A percentile compares a stretch with the other conserved stretches of the same genome.
Conservation (phyloP, 495 filamentous ascomycete genomes). For the Penicillium nucicola region DNA sequence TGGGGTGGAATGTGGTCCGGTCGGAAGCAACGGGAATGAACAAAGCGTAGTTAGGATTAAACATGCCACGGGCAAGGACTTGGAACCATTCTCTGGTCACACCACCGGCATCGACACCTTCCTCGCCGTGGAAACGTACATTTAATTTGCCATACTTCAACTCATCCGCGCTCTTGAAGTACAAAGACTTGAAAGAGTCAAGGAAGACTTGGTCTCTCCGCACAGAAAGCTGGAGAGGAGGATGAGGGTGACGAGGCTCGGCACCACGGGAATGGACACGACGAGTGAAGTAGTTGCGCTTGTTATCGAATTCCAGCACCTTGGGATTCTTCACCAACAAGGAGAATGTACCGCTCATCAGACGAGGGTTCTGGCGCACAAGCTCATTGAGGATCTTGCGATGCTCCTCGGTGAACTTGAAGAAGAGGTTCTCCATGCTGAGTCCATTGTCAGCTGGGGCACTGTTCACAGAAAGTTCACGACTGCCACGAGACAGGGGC, state of each 20-base stretch:
- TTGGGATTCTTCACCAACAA: slow-evolving; percentile 97
- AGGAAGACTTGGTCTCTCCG: slow-evolving; percentile 96
- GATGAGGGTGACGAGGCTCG: slow-evolving; percentile 62
- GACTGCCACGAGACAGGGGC: slow-evolving; percentile 52
- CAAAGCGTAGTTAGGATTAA: slow-evolving; percentile 95
- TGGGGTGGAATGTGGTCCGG: slow-evolving; percentile 97
- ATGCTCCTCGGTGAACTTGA: slow-evolving; percentile 97
- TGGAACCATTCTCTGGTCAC: slow-evolving; percentile 99
- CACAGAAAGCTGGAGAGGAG: slow-evolving; percentile 81
- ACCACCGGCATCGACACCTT: slow-evolving; percentile 96
- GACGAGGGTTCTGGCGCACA: slow-evolving; percentile 90
- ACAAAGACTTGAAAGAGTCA: slow-evolving; percentile 93
- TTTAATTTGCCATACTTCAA: slow-evolving; percentile 98
- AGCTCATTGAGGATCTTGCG: slow-evolving; percentile 98
- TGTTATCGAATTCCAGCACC: slow-evolving; percentile 98
- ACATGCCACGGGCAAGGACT: slow-evolving; percentile 96
- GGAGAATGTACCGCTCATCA: slow-evolving; percentile 98
- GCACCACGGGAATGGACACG: slow-evolving; percentile 75
- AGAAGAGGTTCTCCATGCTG: slow-evolving; percentile 88
- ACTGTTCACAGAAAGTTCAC: slow-evolving; percentile 71
- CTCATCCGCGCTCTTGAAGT: slow-evolving; percentile 92
- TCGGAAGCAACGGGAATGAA: slow-evolving; percentile 98
- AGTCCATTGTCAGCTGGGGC: slow-evolving; percentile 66
- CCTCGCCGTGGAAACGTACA: slow-evolving; percentile 95
- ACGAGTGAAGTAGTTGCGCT: slow-evolving; percentile 97